These are phyloP conservation scores for Linnemannia exigua DNA, from an alignment of 192 early-diverging fungal species.

Conservation along the genomic window DNA sequence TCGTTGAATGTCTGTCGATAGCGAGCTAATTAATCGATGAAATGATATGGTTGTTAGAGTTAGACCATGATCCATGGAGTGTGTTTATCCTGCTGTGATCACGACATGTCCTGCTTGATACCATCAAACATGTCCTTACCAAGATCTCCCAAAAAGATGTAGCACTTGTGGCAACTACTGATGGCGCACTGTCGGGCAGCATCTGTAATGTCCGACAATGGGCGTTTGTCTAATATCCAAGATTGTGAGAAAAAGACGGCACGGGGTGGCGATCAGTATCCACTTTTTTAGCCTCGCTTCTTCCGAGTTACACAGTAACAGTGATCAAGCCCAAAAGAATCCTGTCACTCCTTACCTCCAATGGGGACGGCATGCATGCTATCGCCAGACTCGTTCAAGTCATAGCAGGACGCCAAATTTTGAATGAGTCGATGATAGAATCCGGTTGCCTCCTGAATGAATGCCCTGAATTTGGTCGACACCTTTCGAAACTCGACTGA, in stretches of 20 bases:
- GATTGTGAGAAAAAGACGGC: neutral
- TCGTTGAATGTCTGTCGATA: slow-evolving; percentile 74
- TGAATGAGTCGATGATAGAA: slow-evolving; percentile 66
- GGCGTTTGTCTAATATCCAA: slow-evolving; percentile 29
- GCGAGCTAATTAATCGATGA: slow-evolving; percentile 56
- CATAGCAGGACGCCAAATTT: slow-evolving; percentile 58
- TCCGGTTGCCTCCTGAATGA: slow-evolving; percentile 65
- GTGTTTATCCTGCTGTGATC: neutral
- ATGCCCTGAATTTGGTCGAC: slow-evolving; percentile 59
- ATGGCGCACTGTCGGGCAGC: slow-evolving; percentile 51
- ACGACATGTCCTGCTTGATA: neutral
- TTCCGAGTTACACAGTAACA: neutral
- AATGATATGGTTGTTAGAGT: neutral
- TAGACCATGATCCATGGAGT: neutral
- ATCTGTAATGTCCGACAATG: slow-evolving; percentile 34
- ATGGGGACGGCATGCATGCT: slow-evolving; percentile 47
- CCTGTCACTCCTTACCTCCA: slow-evolving; percentile 33
- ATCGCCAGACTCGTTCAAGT: slow-evolving; percentile 54
- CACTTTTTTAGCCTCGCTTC: neutral
- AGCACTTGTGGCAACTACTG: slow-evolving; percentile 63
- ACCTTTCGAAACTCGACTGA: slow-evolving; percentile 50
- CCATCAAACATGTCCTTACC: slow-evolving; percentile 48
- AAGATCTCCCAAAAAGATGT: slow-evolving; percentile 79
- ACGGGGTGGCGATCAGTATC: neutral
- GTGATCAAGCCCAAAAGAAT: neutral